Percentiles rank a stretch among this genome's conserved stretches.
Evolutionary conservation across 352 stramenopile genomes (phyloP).

Genomic region (Elongisporangium senticosum): DNA sequence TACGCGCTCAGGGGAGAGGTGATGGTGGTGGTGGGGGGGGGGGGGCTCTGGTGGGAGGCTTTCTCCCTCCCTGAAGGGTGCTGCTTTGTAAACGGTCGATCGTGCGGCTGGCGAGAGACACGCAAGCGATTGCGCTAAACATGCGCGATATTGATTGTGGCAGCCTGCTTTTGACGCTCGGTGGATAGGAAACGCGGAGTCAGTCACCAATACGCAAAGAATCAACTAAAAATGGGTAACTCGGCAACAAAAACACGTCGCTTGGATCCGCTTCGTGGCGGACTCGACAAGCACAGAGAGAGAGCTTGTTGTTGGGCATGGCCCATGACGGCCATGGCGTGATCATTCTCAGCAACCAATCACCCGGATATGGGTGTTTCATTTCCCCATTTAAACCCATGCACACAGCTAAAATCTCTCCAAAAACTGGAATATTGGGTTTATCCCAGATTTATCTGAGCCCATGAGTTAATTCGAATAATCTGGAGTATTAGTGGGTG

Average conservation of each 20-base stretch:
- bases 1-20: background rate
- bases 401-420: background rate
- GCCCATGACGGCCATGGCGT: background rate
- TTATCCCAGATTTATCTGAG: background rate
- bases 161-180: background rate
- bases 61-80: background rate
- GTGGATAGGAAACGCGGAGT: background rate
- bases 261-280: background rate
- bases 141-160: background rate
- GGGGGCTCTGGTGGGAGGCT: background rate
- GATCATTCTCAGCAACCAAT: background rate
- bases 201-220: background rate
- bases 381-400: background rate
- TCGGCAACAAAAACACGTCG: background rate
- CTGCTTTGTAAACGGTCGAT: background rate
- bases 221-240: background rate
- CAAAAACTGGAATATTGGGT: background rate
- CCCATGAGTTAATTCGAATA: background rate
- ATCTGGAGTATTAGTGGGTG: background rate
- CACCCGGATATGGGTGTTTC: background rate
- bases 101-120: background rate
- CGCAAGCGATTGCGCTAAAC: background rate
- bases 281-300: background rate
- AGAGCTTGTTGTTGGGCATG: background rate
- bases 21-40: background rate